Evolutionary conservation across 2,329 filamentous ascomycete genomes (phyloP).

Genomic region (Dactylellina haptotyla): DNA sequence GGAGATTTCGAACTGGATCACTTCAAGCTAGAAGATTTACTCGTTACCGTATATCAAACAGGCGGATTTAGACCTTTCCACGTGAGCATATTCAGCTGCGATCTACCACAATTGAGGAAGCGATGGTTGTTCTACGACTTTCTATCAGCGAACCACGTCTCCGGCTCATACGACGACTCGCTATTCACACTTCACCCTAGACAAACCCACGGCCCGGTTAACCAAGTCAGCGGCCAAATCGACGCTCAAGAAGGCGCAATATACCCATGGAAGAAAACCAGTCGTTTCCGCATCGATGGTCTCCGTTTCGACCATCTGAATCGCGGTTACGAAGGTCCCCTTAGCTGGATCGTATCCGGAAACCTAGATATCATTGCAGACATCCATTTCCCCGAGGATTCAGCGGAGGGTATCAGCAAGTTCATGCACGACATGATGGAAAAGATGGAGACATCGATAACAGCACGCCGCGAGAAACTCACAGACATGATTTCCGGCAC

Average conservation of each 20-base stretch:
- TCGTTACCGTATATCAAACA: conserved; percentile 92
- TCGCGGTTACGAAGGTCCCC: conserved; percentile 88
- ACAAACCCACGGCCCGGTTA: conserved; percentile 81
- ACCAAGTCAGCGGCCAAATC: conserved; percentile 67
- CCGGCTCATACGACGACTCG: conserved; percentile 92
- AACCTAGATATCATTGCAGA: conserved; percentile 97
- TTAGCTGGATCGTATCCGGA: conserved; percentile 97
- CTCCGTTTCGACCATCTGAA: conserved; percentile 97
- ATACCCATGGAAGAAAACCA: conserved; percentile 92
- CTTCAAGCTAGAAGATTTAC: conserved; percentile 93
- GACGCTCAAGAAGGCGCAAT: conserved; percentile 72
- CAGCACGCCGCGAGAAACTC: conserved; percentile 59
- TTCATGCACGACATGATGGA: conserved; percentile 98
- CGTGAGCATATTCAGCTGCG: conserved; percentile 94
- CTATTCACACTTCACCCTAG: conserved; percentile 96
- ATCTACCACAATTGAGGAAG: conserved; percentile 89
- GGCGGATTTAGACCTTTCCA: conserved; percentile 91
- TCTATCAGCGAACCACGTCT: conserved; percentile 93
- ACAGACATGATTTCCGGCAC: conserved; percentile 30
- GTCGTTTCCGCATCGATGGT: conserved; percentile 87
- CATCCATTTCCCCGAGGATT: conserved; percentile 89
- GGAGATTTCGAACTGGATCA: conserved; percentile 97
- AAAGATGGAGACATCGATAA: conserved; percentile 90
- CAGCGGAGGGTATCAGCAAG: conserved; percentile 87
- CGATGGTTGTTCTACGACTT: conserved; percentile 99